Conservation (phyloP, 2,329 filamentous ascomycete genomes). For the Lachnellula cervina region DNA sequence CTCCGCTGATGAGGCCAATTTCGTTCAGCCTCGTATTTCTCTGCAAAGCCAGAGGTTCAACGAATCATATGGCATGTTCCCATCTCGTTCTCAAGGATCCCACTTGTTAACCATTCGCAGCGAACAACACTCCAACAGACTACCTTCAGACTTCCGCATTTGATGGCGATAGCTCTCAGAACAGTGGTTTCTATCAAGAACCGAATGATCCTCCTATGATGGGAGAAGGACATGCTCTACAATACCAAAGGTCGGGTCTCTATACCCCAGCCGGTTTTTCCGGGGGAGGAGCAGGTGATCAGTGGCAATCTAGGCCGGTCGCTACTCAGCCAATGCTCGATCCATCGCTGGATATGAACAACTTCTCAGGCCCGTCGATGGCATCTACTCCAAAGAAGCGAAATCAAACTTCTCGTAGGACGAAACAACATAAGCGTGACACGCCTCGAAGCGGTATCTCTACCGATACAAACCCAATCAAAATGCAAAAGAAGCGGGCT, state of each 20-base stretch:
- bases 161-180: too few relatives aligned
- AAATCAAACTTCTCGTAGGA: neutral
- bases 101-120: too few relatives aligned
- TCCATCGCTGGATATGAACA: neutral
- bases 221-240: too few relatives aligned
- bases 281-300: too few relatives aligned
- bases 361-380: neutral
- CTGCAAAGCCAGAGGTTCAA: neutral
- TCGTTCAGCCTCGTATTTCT: neutral
- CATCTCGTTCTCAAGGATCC: too few relatives aligned
- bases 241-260: too few relatives aligned
- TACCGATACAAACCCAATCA: neutral
- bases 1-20: neutral
- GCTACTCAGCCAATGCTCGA: neutral
- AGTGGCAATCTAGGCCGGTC: too few relatives aligned
- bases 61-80: neutral
- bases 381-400: neutral
- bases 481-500: neutral
- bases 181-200: too few relatives aligned
- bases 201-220: too few relatives aligned
- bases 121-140: too few relatives aligned
- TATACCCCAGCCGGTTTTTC: too few relatives aligned
- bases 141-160: too few relatives aligned
- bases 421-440: neutral
- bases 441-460: neutral